phyloP scores from a whole-genome alignment of 2,329 filamentous ascomycete genomes.

The Fusarium sp. region DNA sequence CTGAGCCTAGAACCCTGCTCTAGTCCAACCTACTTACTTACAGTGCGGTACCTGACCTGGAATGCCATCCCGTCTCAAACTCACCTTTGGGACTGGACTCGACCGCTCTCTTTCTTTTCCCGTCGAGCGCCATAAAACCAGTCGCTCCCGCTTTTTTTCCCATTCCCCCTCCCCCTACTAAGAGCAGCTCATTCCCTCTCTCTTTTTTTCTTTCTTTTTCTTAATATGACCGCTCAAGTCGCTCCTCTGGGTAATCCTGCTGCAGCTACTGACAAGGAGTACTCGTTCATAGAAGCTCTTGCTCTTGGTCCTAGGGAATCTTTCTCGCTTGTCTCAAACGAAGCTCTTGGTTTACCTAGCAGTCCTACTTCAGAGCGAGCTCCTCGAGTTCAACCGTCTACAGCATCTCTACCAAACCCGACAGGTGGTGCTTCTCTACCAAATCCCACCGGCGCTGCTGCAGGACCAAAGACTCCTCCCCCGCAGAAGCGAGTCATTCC shows the following conservation, averaged over 20 bases:
- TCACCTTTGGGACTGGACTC: neutral
- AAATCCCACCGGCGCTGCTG: neutral
- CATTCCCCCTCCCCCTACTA: conserved; percentile 2
- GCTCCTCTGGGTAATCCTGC: conserved; percentile 29
- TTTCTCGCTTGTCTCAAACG: conserved; percentile 44
- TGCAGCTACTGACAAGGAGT: conserved; percentile 43
- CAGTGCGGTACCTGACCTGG: conserved; percentile 30
- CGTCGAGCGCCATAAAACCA: conserved; percentile 43
- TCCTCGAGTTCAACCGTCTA: neutral
- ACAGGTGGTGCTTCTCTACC: neutral
- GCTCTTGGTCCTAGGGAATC: conserved; percentile 44
- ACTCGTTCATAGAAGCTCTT: conserved; percentile 49
- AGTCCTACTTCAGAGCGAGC: conserved; percentile 4
- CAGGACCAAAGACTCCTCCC: conserved; percentile 28
- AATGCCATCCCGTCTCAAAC: conserved; percentile 5
- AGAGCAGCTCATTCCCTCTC: conserved; percentile 21
- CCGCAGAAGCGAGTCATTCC: conserved; percentile 3
- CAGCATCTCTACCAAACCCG: neutral
- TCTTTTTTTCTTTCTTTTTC: conserved; percentile 5
- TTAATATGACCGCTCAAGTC: conserved; percentile 42
- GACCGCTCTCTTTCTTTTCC: neutral
- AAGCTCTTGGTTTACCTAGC: conserved; percentile 43
- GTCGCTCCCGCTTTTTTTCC: conserved; percentile 34
- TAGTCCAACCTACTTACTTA: neutral
- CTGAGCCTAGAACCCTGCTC: neutral